These are phyloP conservation scores for Agaricus bisporus DNA, from an alignment of 768 basidiomycete genomes.

Conservation along the genomic window DNA sequence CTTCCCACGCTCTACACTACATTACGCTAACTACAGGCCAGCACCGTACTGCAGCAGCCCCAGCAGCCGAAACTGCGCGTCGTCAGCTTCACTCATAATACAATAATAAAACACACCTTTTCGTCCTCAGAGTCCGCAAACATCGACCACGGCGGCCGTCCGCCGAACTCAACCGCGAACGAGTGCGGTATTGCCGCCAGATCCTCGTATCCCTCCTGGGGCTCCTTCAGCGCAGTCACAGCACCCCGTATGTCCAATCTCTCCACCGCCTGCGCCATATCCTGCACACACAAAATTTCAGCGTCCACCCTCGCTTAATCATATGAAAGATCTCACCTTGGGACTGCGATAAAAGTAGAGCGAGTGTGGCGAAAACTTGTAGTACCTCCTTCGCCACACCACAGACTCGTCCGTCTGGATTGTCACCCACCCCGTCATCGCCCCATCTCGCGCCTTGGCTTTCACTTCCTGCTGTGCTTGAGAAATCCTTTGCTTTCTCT, in stretches of 20 bases:
- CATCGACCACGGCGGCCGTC: constrained; percentile 47
- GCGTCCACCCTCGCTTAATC: neutral
- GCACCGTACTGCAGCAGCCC: constrained; percentile 40
- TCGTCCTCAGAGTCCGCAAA: constrained; percentile 59
- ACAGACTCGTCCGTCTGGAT: constrained; percentile 48
- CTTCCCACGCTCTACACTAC: neutral
- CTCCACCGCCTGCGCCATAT: constrained; percentile 31
- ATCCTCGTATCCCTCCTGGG: constrained; percentile 65
- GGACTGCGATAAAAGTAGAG: constrained; percentile 46
- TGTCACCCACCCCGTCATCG: constrained; percentile 53
- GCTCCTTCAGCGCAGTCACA: constrained; percentile 46
- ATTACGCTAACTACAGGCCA: constrained; percentile 24
- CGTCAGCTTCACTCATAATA: neutral
- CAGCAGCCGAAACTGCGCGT: constrained; percentile 36
- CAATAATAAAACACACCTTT: constrained; percentile 34
- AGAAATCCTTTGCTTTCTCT: constrained; percentile 41
- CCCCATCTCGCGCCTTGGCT: constrained; percentile 26
- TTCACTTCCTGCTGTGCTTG: constrained; percentile 37
- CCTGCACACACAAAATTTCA: constrained; percentile 22
- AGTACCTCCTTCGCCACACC: constrained; percentile 63
- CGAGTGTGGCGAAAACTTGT: constrained; percentile 42
- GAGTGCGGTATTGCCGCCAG: constrained; percentile 60
- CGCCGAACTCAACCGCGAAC: constrained; percentile 58
- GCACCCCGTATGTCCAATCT: constrained; percentile 41
- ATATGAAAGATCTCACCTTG: constrained; percentile 30